Evolutionary conservation across 371 early-diverging fungal genomes (phyloP).

Genomic region (Rhizopus microsporus): DNA sequence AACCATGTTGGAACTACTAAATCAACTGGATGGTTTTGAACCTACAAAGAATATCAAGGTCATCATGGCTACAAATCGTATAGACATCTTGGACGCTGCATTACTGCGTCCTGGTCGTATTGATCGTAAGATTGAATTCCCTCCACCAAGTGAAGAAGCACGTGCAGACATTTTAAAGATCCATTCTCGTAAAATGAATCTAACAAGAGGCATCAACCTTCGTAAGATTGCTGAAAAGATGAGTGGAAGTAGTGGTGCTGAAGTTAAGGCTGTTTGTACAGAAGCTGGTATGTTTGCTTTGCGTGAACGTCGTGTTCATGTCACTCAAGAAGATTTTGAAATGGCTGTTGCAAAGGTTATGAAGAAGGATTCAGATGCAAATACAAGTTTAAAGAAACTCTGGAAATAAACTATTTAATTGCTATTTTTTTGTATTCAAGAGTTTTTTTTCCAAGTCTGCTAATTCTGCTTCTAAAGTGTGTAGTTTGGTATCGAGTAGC

Average conservation of each 20-base stretch:
- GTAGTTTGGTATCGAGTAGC: slow-evolving; percentile 43
- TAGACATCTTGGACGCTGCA: slow-evolving; percentile 99
- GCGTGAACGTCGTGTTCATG: slow-evolving; percentile 98
- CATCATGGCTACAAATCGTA: slow-evolving; percentile 74
- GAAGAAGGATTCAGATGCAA: slow-evolving; percentile 98
- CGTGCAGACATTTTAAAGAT: slow-evolving; percentile 99
- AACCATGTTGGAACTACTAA: slow-evolving; percentile 99
- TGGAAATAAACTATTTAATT: slow-evolving; percentile 79
- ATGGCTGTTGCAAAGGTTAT: slow-evolving; percentile 99
- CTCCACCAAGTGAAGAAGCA: slow-evolving; percentile 91
- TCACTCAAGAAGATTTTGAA: slow-evolving; percentile 99
- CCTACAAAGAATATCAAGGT: slow-evolving; percentile 99
- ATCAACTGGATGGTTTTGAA: slow-evolving; percentile 99
- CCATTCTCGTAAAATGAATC: slow-evolving; percentile 99
- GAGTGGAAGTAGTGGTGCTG: slow-evolving; percentile 94
- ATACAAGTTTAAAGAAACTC: slow-evolving; percentile 95
- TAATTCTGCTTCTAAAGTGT: slow-evolving; percentile 45
- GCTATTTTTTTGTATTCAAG: slow-evolving; percentile 16
- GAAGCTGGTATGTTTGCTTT: slow-evolving; percentile 99
- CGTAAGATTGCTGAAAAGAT: slow-evolving; percentile 99
- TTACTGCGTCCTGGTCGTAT: slow-evolving; percentile 99
- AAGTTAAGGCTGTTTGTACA: slow-evolving; percentile 94
- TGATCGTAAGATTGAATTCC: slow-evolving; percentile 99
- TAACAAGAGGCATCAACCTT: slow-evolving; percentile 97
- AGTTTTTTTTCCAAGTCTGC: slow-evolving; percentile 37